Percentiles rank a stretch among this genome's conserved stretches.
Evolutionary conservation across 1,284 basidiomycete species (phyloP).

Genomic region (Entoloma clypeatum): DNA sequence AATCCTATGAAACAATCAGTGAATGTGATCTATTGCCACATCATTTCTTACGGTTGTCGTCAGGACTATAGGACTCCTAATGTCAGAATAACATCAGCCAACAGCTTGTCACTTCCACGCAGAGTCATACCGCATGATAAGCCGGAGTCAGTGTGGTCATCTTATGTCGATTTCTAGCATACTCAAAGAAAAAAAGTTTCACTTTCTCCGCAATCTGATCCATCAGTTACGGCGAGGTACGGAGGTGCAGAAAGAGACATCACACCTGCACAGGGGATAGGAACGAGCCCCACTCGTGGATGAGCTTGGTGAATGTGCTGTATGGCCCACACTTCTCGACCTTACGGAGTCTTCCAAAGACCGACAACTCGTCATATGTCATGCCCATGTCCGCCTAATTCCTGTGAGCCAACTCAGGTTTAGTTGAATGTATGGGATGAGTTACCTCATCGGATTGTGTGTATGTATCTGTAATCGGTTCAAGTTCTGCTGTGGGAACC

Average conservation of each 20-base stretch:
- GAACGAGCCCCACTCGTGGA: conserved; percentile 86
- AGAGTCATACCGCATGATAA: conserved; percentile 81
- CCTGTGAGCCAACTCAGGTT: conserved; percentile 1
- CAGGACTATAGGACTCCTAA: conserved; percentile 92
- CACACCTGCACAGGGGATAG: conserved; percentile 78
- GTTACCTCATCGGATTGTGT: conserved; percentile 91
- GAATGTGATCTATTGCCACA: conserved; percentile 7
- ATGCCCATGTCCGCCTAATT: conserved; percentile 93
- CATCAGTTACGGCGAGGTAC: background rate
- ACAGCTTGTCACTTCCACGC: background rate
- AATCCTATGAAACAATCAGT: conserved; percentile 58
- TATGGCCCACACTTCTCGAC: conserved; percentile 97
- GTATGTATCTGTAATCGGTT: conserved; percentile 92
- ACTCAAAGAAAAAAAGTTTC: conserved; percentile 95
- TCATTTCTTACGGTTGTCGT: conserved; percentile 82
- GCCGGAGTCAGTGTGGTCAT: conserved; percentile 98
- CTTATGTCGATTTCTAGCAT: conserved; percentile 97
- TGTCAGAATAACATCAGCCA: conserved; percentile 9
- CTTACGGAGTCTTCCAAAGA: conserved; percentile 92
- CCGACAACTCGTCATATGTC: conserved; percentile 96
- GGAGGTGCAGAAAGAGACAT: conserved; percentile 14
- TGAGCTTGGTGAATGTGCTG: conserved; percentile 92
- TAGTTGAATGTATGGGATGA: background rate
- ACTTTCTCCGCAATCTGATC: conserved; percentile 92
- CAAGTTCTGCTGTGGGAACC: conserved; percentile 92